Evolutionary conservation across 352 stramenopile species (phyloP), one percentile per base, ranked within the genome.

Genomic region (Peronospora belbahrii): DNA sequence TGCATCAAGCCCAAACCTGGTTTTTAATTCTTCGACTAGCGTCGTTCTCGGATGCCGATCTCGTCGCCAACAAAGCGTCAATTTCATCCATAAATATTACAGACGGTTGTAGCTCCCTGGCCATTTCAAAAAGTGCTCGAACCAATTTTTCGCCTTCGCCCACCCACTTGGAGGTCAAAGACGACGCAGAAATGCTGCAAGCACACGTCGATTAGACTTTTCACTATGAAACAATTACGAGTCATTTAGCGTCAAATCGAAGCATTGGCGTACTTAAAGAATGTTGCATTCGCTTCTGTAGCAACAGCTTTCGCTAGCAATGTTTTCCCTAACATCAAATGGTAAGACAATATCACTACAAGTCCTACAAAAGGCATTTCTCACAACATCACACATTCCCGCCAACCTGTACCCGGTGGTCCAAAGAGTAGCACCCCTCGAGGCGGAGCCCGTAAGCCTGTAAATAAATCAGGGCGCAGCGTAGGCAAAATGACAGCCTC

Each of bases 81-180:
- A 95, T 93, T 40, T 96, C 85, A 36, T 96, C 85, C 41, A 96
- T 77, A 34, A 96, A 96, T 15, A 96, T 83, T 19, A 96, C 84
- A 3, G 78, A 70, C 1, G 85, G 84, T 37, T 88, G 76, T 1
- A 88, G 58, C 40, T 94, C 83, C 5, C 77, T 66, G 3, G 93
- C 95, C 58, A 96, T 87, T 19, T 79, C 59, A 48, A 98, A 98
- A 1, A 98, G 73, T 10, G 85, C 85, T 17, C 87, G 62, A 22
- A 98, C 80, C 19, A 98, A 65, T 55, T 98, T 98, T 65, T 98
- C 95, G 18, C 84, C 80, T 60, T 96, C 80, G 3, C 85, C 85
- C 13, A 95, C 81, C 84, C 84, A 96, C 37, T 95, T 96, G 36
- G 76, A 91, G 9, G 85, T 95, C 32, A 96, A 57, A 3, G 82